A percentile compares a stretch with the other conserved stretches of the same genome.
Evolutionary conservation across 2,329 filamentous ascomycete genomes (phyloP).

Genomic region (Sclerotinia nivalis): DNA sequence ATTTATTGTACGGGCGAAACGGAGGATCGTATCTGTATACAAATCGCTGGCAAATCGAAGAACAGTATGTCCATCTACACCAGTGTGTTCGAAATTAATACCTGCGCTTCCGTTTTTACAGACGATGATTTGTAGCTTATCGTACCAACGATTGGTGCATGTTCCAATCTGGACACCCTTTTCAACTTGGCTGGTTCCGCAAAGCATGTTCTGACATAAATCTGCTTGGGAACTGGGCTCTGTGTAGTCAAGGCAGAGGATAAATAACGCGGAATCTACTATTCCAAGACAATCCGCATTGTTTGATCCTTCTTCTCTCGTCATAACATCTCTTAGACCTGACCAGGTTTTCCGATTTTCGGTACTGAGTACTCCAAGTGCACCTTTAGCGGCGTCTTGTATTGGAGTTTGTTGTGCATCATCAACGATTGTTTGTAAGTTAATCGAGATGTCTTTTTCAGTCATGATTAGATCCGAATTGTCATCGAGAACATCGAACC

Average conservation of each 20-base stretch:
- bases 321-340: constrained; percentile 82
- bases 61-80: constrained; percentile 95
- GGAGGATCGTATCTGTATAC: constrained; percentile 95
- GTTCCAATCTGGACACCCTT: constrained; percentile 95
- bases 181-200: constrained; percentile 87
- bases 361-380: constrained; percentile 88
- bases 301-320: constrained; percentile 82
- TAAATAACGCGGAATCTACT: constrained; percentile 89
- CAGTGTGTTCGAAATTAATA: constrained; percentile 99
- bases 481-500: constrained; percentile 96
- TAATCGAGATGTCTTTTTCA: constrained; percentile 88
- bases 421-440: constrained; percentile 87
- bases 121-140: constrained; percentile 98
- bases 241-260: constrained; percentile 89
- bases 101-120: constrained; percentile 98
- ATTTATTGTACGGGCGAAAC: constrained; percentile 94
- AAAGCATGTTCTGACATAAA: constrained; percentile 98
- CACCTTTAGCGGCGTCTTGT: constrained; percentile 92
- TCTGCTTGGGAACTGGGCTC: constrained; percentile 79
- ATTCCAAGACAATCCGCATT: constrained; percentile 96
- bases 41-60: constrained; percentile 93
- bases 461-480: constrained; percentile 97
- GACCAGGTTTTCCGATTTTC: constrained; percentile 98
- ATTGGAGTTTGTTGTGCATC: constrained; percentile 89
- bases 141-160: constrained; percentile 98